phyloP scores from a whole-genome alignment of 306 rosid genomes.

The Luffa aegyptiaca region DNA sequence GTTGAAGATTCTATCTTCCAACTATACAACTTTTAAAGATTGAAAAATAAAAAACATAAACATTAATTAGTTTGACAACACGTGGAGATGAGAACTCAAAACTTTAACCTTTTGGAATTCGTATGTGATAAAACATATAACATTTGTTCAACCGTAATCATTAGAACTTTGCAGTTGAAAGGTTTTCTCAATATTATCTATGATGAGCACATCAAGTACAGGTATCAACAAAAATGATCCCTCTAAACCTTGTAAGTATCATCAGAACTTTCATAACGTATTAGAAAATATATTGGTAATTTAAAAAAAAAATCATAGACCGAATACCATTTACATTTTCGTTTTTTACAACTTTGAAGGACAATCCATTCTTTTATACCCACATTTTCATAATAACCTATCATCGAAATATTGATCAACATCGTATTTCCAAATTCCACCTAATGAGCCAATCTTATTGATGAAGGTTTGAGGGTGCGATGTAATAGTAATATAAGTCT shows the following conservation, averaged over 20 bases:
- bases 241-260: background rate
- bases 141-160: background rate
- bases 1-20: background rate
- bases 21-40: background rate
- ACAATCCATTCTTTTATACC: background rate
- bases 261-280: background rate
- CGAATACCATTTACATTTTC: background rate
- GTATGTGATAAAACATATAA: background rate
- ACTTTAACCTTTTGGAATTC: too few species aligned
- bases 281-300: background rate
- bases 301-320: background rate
- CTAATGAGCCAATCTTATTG: background rate
- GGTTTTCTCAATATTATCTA: background rate
- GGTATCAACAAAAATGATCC: background rate
- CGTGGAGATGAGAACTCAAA: too few species aligned
- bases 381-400: background rate
- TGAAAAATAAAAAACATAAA: too few species aligned
- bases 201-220: background rate
- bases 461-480: background rate
- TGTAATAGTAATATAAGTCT: too few species aligned
- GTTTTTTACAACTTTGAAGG: background rate
- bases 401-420: background rate
- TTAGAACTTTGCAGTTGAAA: background rate
- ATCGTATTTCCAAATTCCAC: background rate
- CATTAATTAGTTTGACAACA: too few species aligned